These are phyloP conservation scores for Geranium rotundifolium DNA, from an alignment of 345 rosid species.

Conservation along the genomic window DNA sequence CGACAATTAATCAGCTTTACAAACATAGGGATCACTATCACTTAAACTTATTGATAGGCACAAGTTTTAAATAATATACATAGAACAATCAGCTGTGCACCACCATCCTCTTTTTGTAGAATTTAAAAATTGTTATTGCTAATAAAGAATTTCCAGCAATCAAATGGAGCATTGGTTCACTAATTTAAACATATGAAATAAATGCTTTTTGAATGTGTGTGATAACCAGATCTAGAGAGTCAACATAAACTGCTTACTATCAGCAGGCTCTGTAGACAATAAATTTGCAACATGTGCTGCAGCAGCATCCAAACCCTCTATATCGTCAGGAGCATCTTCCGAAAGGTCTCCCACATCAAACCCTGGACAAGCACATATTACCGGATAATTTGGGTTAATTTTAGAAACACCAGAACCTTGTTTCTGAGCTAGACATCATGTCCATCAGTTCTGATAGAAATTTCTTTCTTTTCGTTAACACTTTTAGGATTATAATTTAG, in stretches of 20 bases:
- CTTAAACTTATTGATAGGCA: too few relatives aligned
- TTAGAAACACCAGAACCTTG: neutral
- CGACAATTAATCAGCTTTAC: too few relatives aligned
- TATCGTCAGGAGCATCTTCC: conserved; percentile 21
- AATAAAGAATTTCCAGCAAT: neutral
- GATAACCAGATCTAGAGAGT: conserved; percentile 1
- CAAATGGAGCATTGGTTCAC: neutral
- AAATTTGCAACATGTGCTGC: conserved; percentile 27
- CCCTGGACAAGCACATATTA: conserved; percentile 41
- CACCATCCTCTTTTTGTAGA: neutral
- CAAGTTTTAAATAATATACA: too few relatives aligned
- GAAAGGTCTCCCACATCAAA: conserved; percentile 33
- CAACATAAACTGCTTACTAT: conserved; percentile 47
- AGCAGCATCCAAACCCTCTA: conserved; percentile 26
- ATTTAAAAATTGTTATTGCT: too few relatives aligned
- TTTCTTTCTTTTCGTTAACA: neutral
- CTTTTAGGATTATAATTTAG: neutral
- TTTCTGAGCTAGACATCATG: neutral
- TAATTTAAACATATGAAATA: neutral
- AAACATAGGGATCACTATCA: too few relatives aligned
- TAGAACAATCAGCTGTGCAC: too few relatives aligned
- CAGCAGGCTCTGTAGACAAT: conserved; percentile 31
- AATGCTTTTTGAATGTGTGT: too few relatives aligned
- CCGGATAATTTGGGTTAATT: neutral
- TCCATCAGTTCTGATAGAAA: neutral